Evolutionary conservation across 345 rosid genomes (phyloP).

Genomic region (Lepidium aucheri): DNA sequence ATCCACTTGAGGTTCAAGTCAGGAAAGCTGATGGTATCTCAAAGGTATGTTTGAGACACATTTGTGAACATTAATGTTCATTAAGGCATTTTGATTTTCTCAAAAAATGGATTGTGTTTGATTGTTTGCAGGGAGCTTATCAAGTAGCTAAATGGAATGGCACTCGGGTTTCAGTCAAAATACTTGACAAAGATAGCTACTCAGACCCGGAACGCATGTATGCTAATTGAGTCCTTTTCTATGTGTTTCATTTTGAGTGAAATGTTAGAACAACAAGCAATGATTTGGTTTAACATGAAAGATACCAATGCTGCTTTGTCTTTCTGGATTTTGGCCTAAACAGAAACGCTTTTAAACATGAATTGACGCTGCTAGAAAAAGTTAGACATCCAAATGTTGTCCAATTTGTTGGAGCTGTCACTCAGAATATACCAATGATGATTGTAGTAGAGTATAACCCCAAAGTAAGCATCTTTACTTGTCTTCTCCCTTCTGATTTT

Average conservation of each 20-base stretch:
- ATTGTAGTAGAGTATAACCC: constrained; percentile 80
- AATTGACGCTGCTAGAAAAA: constrained; percentile 72
- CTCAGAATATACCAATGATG: constrained; percentile 95
- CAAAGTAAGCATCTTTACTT: constrained; percentile 44
- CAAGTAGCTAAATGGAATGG: constrained; percentile 99
- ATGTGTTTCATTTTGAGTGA: too few relatives aligned
- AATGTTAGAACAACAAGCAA: neutral
- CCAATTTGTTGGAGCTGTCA: constrained; percentile 96
- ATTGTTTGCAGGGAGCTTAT: constrained; percentile 66
- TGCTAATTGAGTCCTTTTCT: neutral
- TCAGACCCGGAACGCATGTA: constrained; percentile 68
- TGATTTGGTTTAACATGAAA: neutral
- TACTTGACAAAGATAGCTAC: constrained; percentile 65
- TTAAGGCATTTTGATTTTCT: too few relatives aligned
- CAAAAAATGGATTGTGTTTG: neutral
- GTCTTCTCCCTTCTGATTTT: constrained; percentile 1
- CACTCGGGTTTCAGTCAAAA: constrained; percentile 82
- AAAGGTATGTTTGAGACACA: constrained; percentile 37
- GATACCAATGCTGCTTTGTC: neutral
- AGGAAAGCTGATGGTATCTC: constrained; percentile 74
- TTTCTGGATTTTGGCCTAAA: constrained; percentile 4
- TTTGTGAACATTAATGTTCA: neutral
- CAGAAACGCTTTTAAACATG: constrained; percentile 82
- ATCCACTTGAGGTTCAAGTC: constrained; percentile 82
- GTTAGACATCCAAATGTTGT: constrained; percentile 93